Conservation (phyloP, 2,329 filamentous ascomycete genomes). For the Monosporascus sp. region DNA sequence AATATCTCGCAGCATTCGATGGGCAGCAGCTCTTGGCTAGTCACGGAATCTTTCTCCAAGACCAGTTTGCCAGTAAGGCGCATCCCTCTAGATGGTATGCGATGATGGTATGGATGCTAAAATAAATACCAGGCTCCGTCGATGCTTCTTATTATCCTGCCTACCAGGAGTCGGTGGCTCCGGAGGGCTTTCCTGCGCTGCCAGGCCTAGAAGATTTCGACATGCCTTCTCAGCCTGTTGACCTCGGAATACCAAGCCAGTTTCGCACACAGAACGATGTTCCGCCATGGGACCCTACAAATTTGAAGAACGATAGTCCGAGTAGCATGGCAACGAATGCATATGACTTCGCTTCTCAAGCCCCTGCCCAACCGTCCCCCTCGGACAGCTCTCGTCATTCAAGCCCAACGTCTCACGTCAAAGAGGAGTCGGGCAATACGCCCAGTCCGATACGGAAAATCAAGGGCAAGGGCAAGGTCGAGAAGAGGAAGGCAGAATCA, state of each 20-base stretch:
- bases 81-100: not conserved
- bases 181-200: conserved; percentile 7
- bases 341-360: conserved; percentile 24
- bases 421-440: conserved; percentile 18
- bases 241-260: conserved; percentile 33
- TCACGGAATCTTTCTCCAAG: conserved; percentile 34
- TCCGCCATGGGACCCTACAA: conserved; percentile 38
- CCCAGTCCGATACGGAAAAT: conserved; percentile 37
- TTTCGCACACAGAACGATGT: conserved; percentile 32
- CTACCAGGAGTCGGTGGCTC: conserved; percentile 23
- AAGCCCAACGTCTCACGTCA: conserved; percentile 22
- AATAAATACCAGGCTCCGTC: conserved; percentile 1
- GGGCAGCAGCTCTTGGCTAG: conserved; percentile 30
- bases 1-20: conserved; percentile 24
- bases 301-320: conserved; percentile 27
- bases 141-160: conserved; percentile 20
- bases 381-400: conserved; percentile 17
- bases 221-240: conserved; percentile 21
- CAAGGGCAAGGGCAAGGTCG: conserved; percentile 34
- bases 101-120: conserved; percentile 6
- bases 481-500: conserved; percentile 38
- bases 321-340: conserved; percentile 29
- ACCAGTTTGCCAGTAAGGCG: conserved; percentile 28
- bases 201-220: conserved; percentile 24
- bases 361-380: conserved; percentile 16